Evolutionary conservation across 2,329 filamentous ascomycete species (phyloP).

Genomic region (Cercospora zeina): DNA sequence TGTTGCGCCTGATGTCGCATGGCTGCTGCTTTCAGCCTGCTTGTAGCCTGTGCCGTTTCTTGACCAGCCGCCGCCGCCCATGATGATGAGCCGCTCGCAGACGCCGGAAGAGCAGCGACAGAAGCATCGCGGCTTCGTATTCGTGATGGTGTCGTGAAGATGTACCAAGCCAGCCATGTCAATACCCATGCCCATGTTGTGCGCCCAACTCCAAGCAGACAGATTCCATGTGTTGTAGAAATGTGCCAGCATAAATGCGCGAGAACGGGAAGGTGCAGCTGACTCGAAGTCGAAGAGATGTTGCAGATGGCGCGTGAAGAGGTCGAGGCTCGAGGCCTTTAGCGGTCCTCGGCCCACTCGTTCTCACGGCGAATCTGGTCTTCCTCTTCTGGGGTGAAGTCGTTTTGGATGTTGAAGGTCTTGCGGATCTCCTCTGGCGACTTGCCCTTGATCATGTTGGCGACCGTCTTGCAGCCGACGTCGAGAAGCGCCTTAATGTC

Average conservation of each 20-base stretch:
- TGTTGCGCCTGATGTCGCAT: conserved; percentile 5
- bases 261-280: not conserved
- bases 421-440: conserved; percentile 98
- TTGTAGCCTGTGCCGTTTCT: not conserved
- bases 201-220: conserved; percentile 23
- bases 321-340: conserved; percentile 25
- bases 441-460: conserved; percentile 99
- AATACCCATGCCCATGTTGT: not conserved
- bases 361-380: conserved; percentile 74
- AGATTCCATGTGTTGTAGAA: conserved; percentile 20
- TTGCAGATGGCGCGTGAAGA: not conserved
- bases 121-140: conserved; percentile 2
- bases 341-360: conserved; percentile 51
- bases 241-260: conserved; percentile 19
- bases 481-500: conserved; percentile 98
- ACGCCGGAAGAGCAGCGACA: conserved; percentile 12
- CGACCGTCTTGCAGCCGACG: conserved; percentile 98
- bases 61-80: conserved; percentile 8
- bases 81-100: conserved; percentile 9
- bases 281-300: not conserved
- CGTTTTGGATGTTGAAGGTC: conserved; percentile 99
- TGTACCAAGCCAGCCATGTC: conserved; percentile 3
- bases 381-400: conserved; percentile 98
- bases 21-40: not conserved
- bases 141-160: conserved; percentile 2